Conservation (phyloP, 2,329 filamentous ascomycete species). For the Diaporthe ilicicola region DNA sequence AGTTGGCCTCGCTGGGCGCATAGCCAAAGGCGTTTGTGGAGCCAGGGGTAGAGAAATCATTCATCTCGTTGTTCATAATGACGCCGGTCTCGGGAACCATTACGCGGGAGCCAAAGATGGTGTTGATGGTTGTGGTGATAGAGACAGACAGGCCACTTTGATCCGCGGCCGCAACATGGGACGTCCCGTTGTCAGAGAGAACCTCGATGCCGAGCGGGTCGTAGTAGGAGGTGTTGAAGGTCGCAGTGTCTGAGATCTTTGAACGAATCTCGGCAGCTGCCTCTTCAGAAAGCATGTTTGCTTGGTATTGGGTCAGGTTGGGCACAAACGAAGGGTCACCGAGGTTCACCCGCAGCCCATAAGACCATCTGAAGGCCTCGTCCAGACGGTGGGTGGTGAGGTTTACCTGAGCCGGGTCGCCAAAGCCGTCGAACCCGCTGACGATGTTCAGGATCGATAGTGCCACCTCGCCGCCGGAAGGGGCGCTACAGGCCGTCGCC, state of each 20-base stretch:
- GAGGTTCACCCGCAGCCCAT: constrained; percentile 75
- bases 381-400: constrained; percentile 81
- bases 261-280: constrained; percentile 61
- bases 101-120: constrained; percentile 78
- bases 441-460: constrained; percentile 79
- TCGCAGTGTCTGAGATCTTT: constrained; percentile 52
- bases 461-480: constrained; percentile 77
- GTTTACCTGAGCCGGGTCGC: constrained; percentile 58
- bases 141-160: constrained; percentile 75
- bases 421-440: constrained; percentile 74
- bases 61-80: constrained; percentile 72
- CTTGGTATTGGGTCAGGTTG: constrained; percentile 67
- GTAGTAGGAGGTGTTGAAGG: constrained; percentile 52
- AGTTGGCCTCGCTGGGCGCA: constrained; percentile 78
- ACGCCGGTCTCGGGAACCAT: constrained; percentile 85
- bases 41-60: constrained; percentile 82
- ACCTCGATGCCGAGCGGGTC: constrained; percentile 56
- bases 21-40: constrained; percentile 79
- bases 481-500: constrained; percentile 73
- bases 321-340: constrained; percentile 79
- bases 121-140: constrained; percentile 83
- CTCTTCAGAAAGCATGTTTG: constrained; percentile 69
- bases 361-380: constrained; percentile 84
- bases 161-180: constrained; percentile 74
- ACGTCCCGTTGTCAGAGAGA: constrained; percentile 71